A percentile compares a stretch with the other conserved stretches of the same genome.
Conservation (phyloP, 1,139 yeast species). For the Taphrina confusa region DNA sequence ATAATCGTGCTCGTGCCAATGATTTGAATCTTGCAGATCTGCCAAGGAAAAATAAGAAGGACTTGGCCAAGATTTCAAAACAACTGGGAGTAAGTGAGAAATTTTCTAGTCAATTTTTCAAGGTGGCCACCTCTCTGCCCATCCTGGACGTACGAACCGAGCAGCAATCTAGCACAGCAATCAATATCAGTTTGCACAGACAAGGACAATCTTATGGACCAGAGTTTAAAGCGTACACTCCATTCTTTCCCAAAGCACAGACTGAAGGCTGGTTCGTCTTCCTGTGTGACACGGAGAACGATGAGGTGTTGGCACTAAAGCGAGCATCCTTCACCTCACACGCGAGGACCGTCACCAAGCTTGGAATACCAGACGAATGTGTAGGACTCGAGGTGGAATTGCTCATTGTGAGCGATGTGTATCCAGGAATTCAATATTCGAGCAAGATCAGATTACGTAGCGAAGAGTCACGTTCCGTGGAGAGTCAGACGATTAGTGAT, state of each 20-base stretch:
- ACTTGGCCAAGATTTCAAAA: slow-evolving; percentile 42
- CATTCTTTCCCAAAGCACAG: slow-evolving; percentile 85
- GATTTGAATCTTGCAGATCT: slow-evolving; percentile 33
- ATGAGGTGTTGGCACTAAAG: slow-evolving; percentile 35
- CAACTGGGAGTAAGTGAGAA: not conserved
- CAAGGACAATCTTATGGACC: slow-evolving; percentile 52
- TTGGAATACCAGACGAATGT: slow-evolving; percentile 50
- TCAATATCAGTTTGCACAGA: slow-evolving; percentile 35
- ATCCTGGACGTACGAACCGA: slow-evolving; percentile 7
- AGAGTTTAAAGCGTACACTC: slow-evolving; percentile 70
- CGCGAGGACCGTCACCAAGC: slow-evolving; percentile 10
- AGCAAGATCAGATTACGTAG: not conserved
- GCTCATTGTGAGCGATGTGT: slow-evolving; percentile 15
- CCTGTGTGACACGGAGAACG: slow-evolving; percentile 19
- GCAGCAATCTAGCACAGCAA: slow-evolving; percentile 6
- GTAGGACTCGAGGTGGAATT: slow-evolving; percentile 28
- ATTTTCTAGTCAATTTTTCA: slow-evolving; percentile 17
- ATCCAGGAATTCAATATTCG: slow-evolving; percentile 23
- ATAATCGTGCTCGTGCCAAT: slow-evolving; percentile 32
- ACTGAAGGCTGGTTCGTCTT: slow-evolving; percentile 87
- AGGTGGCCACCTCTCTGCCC: slow-evolving; percentile 27
- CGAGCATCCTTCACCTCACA: slow-evolving; percentile 26
- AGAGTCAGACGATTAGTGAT: not conserved
- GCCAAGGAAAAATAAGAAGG: slow-evolving; percentile 42
- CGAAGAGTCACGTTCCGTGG: not conserved